Base-by-base conservation (phyloP, 805 yeast genomes). In the Cyberlindnera xylosilytica region DNA sequence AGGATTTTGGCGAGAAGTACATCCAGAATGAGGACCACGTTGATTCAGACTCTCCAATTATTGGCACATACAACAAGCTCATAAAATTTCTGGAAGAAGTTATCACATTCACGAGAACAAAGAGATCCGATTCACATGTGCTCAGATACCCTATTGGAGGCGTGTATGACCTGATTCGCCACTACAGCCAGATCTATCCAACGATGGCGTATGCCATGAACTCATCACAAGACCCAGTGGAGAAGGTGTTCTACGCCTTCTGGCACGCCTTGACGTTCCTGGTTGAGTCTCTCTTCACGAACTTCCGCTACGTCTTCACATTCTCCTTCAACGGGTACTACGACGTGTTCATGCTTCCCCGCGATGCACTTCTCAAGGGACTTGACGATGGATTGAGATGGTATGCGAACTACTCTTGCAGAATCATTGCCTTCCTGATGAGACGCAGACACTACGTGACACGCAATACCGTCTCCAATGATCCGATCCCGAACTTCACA, bases 241-340 rank as follows among this genome's bases (percentile, higher is more conserved):
- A 45, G 15, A 54, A 47, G 28, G 50, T 54, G 4, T 33, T 54
- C 8, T 53, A 50, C 35, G 38, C 38, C 3, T 35, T 51, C 13
- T 54, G 58, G 55, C 42, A 43, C 19, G 37, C 49, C 3, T 22
- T 56, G 7, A 31, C 44, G 3, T 47, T 42, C 17, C 15, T 53
- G 1, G 9, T 57, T 26, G 58, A 52, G 15, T 46, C 47, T 1
- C 28, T 49, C 8, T 33, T 56, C n/a, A 32, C 35, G 10, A 52
- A 49, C 12, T 34, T 39, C 11, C 37, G 54, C 4, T 56, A 54
- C 22, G 36, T 56, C 34, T 54, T 57, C 28, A 41, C 56, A 1
- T 53, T 39, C 20, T 33, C 46, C 18, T 46, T 56, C 30, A 46
- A 51, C 34, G 62, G 62, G 2, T 53, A 40, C 29, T 43, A 44